Base-by-base conservation (phyloP, 768 basidiomycete species). In the Leccinum aurantiacum region DNA sequence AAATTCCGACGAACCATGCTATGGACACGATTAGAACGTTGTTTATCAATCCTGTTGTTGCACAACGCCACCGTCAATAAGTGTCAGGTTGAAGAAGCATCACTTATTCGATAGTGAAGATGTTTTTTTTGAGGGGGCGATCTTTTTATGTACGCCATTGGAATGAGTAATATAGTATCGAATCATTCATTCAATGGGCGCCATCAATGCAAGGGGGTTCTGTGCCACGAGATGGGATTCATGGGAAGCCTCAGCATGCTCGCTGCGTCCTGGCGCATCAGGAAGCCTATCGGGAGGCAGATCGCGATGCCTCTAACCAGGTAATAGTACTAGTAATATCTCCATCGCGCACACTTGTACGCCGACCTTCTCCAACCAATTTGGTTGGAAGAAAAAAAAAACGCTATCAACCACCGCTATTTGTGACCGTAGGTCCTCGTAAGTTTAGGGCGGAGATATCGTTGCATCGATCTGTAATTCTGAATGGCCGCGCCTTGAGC, bases 11-110 rank as follows among this genome's bases (percentile, higher is more conserved):
- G 65, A 24, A 41, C 22, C 51, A 46, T 53, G 53, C 24, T 50
- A 41, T 53, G 53, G 60, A 59, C 57, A 63, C 53, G 60, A 56
- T 53, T 62, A 38, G 59, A 48, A 54, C 57, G 54, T 62, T 60
- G 60, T 57, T 66, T 65, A 59, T 62, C 59, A 56, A 47, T 56
- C 54, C 24, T 54, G 47, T 62, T n/a, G 61, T 49, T 66, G 57
- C 24, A 55, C 53, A 4, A 61, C 69, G 70, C 70, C 69, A 65
- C 70, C 41, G 67, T 71, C 69, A 64, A 64, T 59, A 60, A 58
- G 61, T 50, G 52, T 46, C 60, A 52, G 19, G 51, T 54, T 35
- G 35, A 58, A 54, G 54, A 63, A 60, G 24, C 11, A 57, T 22
- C 11, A 52, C 24, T 10, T 24, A 22, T 48, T 44, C 41, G n/a